phyloP scores from a whole-genome alignment of 2,329 filamentous ascomycete species.

The Trichoderma aggressivum region DNA sequence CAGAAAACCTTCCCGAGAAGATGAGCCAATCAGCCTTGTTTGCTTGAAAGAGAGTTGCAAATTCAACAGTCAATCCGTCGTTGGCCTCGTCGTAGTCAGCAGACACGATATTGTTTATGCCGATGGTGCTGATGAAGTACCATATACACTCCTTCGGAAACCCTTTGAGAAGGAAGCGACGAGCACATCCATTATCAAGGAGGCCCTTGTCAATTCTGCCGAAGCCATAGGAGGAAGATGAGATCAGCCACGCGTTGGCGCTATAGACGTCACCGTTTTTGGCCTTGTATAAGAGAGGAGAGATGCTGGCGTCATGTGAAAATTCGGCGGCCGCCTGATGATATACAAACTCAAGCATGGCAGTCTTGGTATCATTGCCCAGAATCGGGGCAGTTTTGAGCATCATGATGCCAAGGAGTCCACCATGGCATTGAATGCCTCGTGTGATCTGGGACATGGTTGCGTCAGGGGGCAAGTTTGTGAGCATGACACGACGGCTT shows the following conservation, averaged over 20 bases:
- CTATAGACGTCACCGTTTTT: background rate
- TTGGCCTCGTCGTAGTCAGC: background rate
- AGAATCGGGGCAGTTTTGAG: slow-evolving; percentile 2
- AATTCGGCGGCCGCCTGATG: background rate
- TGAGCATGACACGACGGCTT: slow-evolving; percentile 26
- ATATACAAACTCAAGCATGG: slow-evolving; percentile 25
- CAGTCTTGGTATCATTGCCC: background rate
- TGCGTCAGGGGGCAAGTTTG: slow-evolving; percentile 26
- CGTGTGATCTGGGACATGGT: slow-evolving; percentile 40
- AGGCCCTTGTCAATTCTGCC: background rate
- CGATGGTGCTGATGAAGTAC: slow-evolving; percentile 22
- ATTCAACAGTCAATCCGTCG: slow-evolving; percentile 22
- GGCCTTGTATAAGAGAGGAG: background rate
- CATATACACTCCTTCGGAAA: slow-evolving; percentile 26
- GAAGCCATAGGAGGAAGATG: slow-evolving; percentile 18
- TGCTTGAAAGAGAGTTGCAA: slow-evolving; percentile 21
- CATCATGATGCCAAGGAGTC: slow-evolving; percentile 17
- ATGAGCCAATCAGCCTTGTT: background rate
- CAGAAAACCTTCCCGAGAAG: background rate
- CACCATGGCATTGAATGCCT: slow-evolving; percentile 21
- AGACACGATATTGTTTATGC: slow-evolving; percentile 11
- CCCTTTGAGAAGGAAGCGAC: slow-evolving; percentile 19
- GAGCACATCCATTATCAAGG: background rate
- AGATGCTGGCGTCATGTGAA: background rate
- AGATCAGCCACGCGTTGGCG: slow-evolving; percentile 15